Evolutionary conservation across 768 basidiomycete species (phyloP), one percentile per base, ranked within the genome.

Genomic region (Fistulinella prunicolor): DNA sequence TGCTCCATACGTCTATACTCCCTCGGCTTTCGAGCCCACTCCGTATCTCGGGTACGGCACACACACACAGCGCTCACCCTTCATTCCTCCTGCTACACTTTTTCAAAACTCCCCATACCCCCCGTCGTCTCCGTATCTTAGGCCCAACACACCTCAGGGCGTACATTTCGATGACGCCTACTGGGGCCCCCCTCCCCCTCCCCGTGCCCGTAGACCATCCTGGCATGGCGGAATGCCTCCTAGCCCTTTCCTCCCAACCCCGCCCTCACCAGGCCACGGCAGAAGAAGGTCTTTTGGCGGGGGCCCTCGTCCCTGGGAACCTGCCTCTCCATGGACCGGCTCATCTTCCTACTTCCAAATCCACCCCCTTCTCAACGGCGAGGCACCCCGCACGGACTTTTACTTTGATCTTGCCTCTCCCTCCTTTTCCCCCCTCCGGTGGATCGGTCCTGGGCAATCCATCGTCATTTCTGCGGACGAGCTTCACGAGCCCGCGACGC

Each of bases 321-420:
- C 59, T 24, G 44, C 61, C 37, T 49, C 62, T 20, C 52, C 67
- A 4, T 66, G 65, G 65, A 9, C 42, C 9, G 40, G 49, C 30
- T 22, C 54, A 17, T 55, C 64, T 16, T 56, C 68, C 28, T 50
- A 56, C 32, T 59, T 66, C 50, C 60, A 68, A 40, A 44, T 65
- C 43, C 55, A 62, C 28, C 60, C 65, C 44, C 55, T 57, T 44
- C 65, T 86, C 4, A 77, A 82, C 55, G 83, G 76, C 13, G 78
- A 81, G 38, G 55, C 59, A 2, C 71, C 71, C 20, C 67, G 69
- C 13, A 58, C 55, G 1, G 74, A 77, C 32, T 73, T 86, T 50
- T 56, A 74, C 38, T 81, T 86, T 60, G 79, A 86, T 58, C 67
- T 87, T 19, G 71, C 80, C 21, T 55, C 62, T n/a, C 70, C 75